Evolutionary conservation across 169 alveolate genomes (phyloP).

Genomic region (Babesia bovis): DNA sequence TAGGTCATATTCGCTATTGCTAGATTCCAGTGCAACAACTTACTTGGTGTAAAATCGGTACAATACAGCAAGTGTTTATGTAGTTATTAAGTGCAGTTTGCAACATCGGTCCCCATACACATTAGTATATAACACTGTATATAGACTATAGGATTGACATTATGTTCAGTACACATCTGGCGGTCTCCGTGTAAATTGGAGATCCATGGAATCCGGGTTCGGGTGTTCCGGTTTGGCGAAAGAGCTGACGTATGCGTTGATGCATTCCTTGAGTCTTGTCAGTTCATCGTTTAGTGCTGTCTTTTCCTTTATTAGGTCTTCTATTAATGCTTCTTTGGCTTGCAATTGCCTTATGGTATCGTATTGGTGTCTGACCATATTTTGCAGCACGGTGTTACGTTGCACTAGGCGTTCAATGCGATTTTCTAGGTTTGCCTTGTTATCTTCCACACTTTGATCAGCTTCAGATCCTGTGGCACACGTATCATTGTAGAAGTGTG

Average conservation of each 20-base stretch:
- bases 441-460: not conserved
- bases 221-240: not conserved
- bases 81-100: too few species aligned
- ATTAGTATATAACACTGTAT: not conserved
- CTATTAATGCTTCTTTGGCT: not conserved
- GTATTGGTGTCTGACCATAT: conserved; percentile 53
- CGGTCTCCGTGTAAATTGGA: conserved; percentile 21
- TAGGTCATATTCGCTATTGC: too few species aligned
- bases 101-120: conserved; percentile 4
- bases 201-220: not conserved
- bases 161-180: conserved; percentile 23
- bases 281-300: conserved; percentile 23
- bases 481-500: conserved; percentile 19
- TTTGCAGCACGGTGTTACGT: conserved; percentile 44
- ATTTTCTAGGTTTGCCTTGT: conserved; percentile 19
- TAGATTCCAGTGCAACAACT: too few species aligned
- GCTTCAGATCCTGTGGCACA: not conserved
- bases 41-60: too few species aligned
- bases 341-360: conserved; percentile 47
- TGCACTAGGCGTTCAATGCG: conserved; percentile 33
- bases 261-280: conserved; percentile 5
- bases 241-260: conserved; percentile 16
- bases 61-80: too few species aligned
- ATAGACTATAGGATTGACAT: not conserved
- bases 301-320: conserved; percentile 25